These are phyloP conservation scores for Allantophomopsis cytisporea DNA, from an alignment of 2,329 filamentous ascomycete species.

Conservation along the genomic window DNA sequence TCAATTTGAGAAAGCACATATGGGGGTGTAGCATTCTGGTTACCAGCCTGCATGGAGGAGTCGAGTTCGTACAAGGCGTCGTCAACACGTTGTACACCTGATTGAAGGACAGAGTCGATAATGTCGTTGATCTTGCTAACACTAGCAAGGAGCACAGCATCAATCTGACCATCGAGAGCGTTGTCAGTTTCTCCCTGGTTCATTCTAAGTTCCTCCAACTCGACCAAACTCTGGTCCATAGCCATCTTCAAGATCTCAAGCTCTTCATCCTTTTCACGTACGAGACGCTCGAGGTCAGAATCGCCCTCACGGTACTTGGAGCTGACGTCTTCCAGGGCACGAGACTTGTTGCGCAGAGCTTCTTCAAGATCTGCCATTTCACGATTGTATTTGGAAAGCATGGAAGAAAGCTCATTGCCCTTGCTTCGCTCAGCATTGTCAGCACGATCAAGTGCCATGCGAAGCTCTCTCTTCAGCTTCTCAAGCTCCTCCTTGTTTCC, in stretches of 20 bases:
- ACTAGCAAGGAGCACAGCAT: constrained; percentile 75
- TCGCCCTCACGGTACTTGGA: constrained; percentile 66
- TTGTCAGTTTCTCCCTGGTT: constrained; percentile 64
- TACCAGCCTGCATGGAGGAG: constrained; percentile 95
- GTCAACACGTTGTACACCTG: constrained; percentile 85
- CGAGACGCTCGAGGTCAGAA: constrained; percentile 70
- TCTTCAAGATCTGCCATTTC: constrained; percentile 97
- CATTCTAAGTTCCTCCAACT: constrained; percentile 77
- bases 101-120: constrained; percentile 90
- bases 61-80: constrained; percentile 95
- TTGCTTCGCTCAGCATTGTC: constrained; percentile 90
- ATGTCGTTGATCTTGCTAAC: constrained; percentile 93
- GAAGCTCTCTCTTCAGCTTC: constrained; percentile 85
- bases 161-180: constrained; percentile 80
- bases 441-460: constrained; percentile 79
- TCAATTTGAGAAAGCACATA: constrained; percentile 96
- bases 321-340: constrained; percentile 73
- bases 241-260: constrained; percentile 96
- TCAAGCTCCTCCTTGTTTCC: constrained; percentile 88
- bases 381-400: constrained; percentile 92
- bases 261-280: constrained; percentile 94
- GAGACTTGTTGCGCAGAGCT: constrained; percentile 75
- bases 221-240: constrained; percentile 91
- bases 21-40: constrained; percentile 90
- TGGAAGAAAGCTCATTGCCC: constrained; percentile 84